Evolutionary conservation across 345 rosid genomes (phyloP), one percentile per base, ranked within the genome.

Genomic region (Tarenaya hassleriana): DNA sequence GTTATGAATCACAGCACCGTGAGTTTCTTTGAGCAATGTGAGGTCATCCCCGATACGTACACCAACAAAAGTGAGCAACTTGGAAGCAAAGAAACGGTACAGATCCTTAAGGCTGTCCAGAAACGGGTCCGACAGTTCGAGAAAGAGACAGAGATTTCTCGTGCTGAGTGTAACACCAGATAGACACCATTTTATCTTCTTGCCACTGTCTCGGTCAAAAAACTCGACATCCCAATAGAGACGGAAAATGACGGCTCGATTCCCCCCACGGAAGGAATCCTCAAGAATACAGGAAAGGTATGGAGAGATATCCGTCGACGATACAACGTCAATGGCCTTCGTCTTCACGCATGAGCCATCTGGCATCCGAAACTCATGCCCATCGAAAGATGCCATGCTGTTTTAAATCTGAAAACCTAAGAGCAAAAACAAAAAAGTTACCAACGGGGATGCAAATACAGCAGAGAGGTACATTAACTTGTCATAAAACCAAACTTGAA

Each of bases 81-180:
- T 66, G 41, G 70, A 66, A 34, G 70, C 70, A 9, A 66, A 66
- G 65, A 66, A 66, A 14, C 70, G 70, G 41, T 66, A 66, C 16
- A 66, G 70, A 53, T 66, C 65, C 46, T 66, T 59, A 46, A 59
- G 70, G 10, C 47, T 53, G 4, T 60, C 70, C 0, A 1, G 0
- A 38, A 66, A 59, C 5, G 21, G 27, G 34, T 41, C 34, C 9
- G 62, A 38, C 8, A 63, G 56, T 59, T 1, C 65, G 18, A 66
- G 65, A 51, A 66, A 53, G 61, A 66, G 66, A 41, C 70, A 66
- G 0, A 59, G 8, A 41, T 66, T 52, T n/a, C 60, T 66, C 4
- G 65, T 58, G 65, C 70, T 52, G n/a, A 66, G 54, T 63, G 52
- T 66, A 8, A 66, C 65, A 0, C 64, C 52, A 44, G 32, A 52